These are phyloP conservation scores for Penicillium mononematosum DNA, from an alignment of 495 filamentous ascomycete species.

Conservation along the genomic window DNA sequence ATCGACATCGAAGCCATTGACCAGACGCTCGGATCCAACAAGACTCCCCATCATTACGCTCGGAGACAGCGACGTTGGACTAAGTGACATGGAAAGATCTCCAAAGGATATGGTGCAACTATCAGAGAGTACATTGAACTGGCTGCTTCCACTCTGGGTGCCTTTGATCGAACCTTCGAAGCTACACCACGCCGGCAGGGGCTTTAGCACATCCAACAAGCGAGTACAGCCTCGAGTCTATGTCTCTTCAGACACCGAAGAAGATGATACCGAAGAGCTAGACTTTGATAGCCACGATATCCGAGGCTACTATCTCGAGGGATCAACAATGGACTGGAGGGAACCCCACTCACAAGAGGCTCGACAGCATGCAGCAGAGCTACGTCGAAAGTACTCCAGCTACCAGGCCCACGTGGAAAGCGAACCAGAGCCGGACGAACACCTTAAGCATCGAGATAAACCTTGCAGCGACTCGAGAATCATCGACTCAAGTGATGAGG, in stretches of 20 bases:
- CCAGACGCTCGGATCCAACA: constrained; percentile 24
- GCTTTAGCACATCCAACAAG: not conserved
- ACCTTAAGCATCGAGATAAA: constrained; percentile 5
- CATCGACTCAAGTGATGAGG: constrained; percentile 24
- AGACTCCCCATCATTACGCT: constrained; percentile 31
- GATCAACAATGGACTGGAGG: constrained; percentile 32
- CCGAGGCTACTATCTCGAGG: constrained; percentile 41
- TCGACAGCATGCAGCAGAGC: constrained; percentile 24
- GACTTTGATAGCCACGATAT: constrained; percentile 28
- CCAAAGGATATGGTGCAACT: constrained; percentile 43
- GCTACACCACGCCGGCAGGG: constrained; percentile 11
- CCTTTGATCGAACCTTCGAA: constrained; percentile 13
- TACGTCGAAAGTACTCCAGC: constrained; percentile 30
- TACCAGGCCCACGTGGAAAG: constrained; percentile 43
- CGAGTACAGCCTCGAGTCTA: constrained; percentile 15
- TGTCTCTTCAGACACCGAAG: constrained; percentile 28
- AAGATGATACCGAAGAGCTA: constrained; percentile 29
- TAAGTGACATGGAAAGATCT: constrained; percentile 36
- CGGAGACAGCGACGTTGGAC: constrained; percentile 33
- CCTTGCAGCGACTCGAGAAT: constrained; percentile 2
- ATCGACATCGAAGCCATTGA: constrained; percentile 15
- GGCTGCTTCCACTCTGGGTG: constrained; percentile 39
- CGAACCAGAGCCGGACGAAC: constrained; percentile 34
- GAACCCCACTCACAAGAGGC: constrained; percentile 37
- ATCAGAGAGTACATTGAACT: constrained; percentile 38